Evolutionary conservation across 129 eudicot species (phyloP).

Genomic region (Centaurea solstitialis): DNA sequence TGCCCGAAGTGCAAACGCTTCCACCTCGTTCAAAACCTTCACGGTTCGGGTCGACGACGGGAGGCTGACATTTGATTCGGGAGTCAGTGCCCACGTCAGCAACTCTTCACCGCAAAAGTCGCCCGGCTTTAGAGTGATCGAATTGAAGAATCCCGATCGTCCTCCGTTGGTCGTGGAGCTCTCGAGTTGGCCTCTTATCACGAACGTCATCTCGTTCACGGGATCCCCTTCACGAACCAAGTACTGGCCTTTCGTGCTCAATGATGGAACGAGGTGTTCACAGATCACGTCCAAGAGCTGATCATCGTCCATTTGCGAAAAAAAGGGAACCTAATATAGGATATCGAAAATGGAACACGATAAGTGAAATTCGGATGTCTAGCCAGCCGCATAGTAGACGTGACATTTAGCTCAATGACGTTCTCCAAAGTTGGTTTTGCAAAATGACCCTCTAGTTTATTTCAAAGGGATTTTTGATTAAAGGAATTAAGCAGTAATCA

Average conservation of each 20-base stretch:
- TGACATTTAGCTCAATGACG: too few relatives aligned
- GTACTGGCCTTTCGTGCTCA: slow-evolving; percentile 61
- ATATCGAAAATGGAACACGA: neutral
- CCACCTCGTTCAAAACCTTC: slow-evolving; percentile 62
- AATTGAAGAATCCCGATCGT: slow-evolving; percentile 58
- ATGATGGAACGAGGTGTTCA: slow-evolving; percentile 55
- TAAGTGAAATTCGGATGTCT: too few relatives aligned
- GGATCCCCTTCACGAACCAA: slow-evolving; percentile 72
- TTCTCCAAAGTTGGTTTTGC: too few relatives aligned
- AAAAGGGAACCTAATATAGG: slow-evolving; percentile 52
- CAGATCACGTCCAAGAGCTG: slow-evolving; percentile 68
- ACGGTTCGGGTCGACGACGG: slow-evolving; percentile 85
- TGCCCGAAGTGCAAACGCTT: slow-evolving; percentile 80
- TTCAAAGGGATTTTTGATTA: too few relatives aligned
- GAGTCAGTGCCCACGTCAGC: slow-evolving; percentile 68
- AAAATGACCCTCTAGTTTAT: too few relatives aligned
- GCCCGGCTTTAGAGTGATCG: slow-evolving; percentile 58
- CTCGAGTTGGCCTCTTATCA: slow-evolving; percentile 68
- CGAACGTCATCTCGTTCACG: slow-evolving; percentile 62
- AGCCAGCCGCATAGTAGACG: too few relatives aligned
- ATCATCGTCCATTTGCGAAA: slow-evolving; percentile 69
- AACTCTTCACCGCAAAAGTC: slow-evolving; percentile 83
- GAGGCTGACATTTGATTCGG: slow-evolving; percentile 49
- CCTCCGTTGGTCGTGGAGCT: slow-evolving; percentile 74
- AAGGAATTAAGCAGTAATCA: too few relatives aligned